Evolutionary conservation across 805 yeast species (phyloP), one percentile per base, ranked within the genome.

Genomic region (Pichia exigua): DNA sequence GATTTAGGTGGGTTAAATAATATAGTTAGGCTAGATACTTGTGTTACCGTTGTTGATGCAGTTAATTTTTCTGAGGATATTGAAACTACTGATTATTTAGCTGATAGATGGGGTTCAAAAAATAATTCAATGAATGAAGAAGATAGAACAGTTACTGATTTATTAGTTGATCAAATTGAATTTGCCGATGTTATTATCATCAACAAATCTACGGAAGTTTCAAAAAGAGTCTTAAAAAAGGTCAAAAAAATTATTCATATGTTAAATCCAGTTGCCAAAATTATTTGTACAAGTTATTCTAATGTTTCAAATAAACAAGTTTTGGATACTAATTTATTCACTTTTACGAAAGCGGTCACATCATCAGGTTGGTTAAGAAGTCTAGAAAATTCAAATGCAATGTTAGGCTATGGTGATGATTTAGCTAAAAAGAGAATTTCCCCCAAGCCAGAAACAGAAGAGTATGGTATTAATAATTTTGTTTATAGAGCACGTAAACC

Each of bases 21-120:
- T 39, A 51, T 75, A 4, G 65, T 76, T 18, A 57, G 60, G 42
- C 60, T 75, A 26, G 78, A 74, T 54, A 73, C 77, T 11, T 70
- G 75, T 56, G 78, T 75, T 20, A 74, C 78, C 1, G 75, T 75
- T 24, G 62, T 74, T 24, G 78, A 75, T 58, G 70, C 74, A 4
- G 56, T 69, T 21, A 73, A 73, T 51, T 74, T 75, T 51, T 53
- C 70, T 2, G 47, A 64, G n/a, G 72, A 73, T 54, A 67, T 73
- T 54, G 75, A 75, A 55, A 73, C 77, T 8, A 69, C 72, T 18
- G 73, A 73, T 12, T 72, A 71, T 48, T 61, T 73, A 49, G 68
- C 62, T 12, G 73, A 72, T 52, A 65, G 77, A 51, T 71, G 58
- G 57, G 74, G 73, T 2, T 46, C 49, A 0, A 50, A 50, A 27